Evolutionary conservation across 2,329 filamentous ascomycete genomes (phyloP), one percentile per base, ranked within the genome.

Genomic region (Aspergillus chevalieri): DNA sequence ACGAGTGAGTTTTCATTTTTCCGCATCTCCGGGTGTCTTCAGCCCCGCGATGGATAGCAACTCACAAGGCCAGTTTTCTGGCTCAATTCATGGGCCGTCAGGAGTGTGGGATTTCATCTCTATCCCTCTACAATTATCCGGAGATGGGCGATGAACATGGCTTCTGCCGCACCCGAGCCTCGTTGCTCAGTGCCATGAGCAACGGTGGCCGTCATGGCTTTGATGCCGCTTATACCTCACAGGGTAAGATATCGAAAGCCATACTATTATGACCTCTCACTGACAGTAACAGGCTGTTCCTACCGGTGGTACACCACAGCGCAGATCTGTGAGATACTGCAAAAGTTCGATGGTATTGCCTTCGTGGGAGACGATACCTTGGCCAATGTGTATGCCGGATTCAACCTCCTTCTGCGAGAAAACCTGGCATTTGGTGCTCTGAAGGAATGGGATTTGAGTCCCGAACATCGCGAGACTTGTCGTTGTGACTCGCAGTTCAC

Each of bases 311-410:
- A 70, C 51, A 60, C 65, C 6, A 62, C 65, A 3, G 48, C 58
- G 7, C 70, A 75, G 48, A 70, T 74, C 41, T 75, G 73, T 55
- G 69, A 71, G 58, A 73, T 74, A 17, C 62, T 75, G 22, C 65
- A 68, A 47, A 66, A 70, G 36, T 74, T 75, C 51, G 69, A 71
- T 43, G 60, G 62, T 15, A 50, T 75, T 5, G 52, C 69, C 15
- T 75, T 76, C 49, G 52, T 74, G 41, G 73, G 73, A 21, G 72
- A 76, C 49, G 60, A 67, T 39, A 58, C 65, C 26, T 59, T 72
- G 14, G 62, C 65, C 46, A 61, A 67, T 34, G 63, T 73, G 43
- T 75, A 76, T 55, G 65, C 67, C n/a, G 72, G 68, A 22, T 66
- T 76, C 53, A 75, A 74, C 53, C 67, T 74, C 43, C 64, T 76